These are phyloP conservation scores for Lathyrus sativus DNA, from an alignment of 306 rosid species.

Conservation along the genomic window DNA sequence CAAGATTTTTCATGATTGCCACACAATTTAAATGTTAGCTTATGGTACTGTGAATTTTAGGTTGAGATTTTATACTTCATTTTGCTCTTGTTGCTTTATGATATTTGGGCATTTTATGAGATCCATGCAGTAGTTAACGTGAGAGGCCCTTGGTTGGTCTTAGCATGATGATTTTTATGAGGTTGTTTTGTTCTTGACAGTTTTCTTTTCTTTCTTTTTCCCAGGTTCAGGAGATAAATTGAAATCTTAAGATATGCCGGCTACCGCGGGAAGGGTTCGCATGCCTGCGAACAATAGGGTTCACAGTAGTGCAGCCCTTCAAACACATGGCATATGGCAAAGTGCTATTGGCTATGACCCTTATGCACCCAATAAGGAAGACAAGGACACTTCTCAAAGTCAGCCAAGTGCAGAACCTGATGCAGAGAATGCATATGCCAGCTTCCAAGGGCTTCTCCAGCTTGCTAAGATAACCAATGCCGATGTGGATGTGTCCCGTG, in stretches of 20 bases:
- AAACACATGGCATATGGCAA: constrained; percentile 97
- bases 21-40: neutral
- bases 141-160: neutral
- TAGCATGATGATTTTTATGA: neutral
- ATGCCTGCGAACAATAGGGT: constrained; percentile 98
- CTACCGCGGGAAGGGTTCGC: constrained; percentile 98
- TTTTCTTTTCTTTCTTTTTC: neutral
- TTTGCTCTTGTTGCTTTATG: neutral
- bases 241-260: constrained; percentile 69
- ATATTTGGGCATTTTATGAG: neutral
- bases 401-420: constrained; percentile 60
- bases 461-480: constrained; percentile 87
- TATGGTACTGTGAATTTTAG: neutral
- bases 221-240: constrained; percentile 34
- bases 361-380: constrained; percentile 88
- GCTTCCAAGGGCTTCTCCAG: constrained; percentile 90
- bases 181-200: neutral
- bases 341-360: constrained; percentile 96
- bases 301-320: constrained; percentile 97
- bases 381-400: constrained; percentile 54
- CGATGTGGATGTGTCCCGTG: constrained; percentile 73
- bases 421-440: constrained; percentile 87
- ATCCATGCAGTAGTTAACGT: neutral
- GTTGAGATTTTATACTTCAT: neutral
- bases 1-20: neutral